Percentiles rank a stretch among this genome's conserved stretches.
phyloP scores from a whole-genome alignment of 148 eudicot genomes.

The Pharnaceum exiguum region DNA sequence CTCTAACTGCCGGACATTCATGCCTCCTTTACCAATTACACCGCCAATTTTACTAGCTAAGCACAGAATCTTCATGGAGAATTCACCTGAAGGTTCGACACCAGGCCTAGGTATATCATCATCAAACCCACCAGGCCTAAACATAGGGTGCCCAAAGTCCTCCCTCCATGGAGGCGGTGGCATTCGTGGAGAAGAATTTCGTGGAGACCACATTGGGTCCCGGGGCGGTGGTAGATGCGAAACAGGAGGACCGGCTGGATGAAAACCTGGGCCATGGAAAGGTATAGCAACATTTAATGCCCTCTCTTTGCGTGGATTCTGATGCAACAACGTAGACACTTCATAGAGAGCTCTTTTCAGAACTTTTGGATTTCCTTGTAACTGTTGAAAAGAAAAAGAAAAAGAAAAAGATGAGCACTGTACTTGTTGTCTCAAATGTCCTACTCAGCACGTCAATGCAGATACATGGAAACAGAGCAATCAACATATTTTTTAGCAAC shows the following conservation, averaged over 20 bases:
- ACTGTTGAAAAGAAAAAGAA: slow-evolving; percentile 28
- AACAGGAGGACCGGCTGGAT: slow-evolving; percentile 39
- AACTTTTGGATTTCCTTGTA: slow-evolving; percentile 58
- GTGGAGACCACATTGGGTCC: slow-evolving; percentile 44
- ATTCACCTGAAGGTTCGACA: slow-evolving; percentile 54
- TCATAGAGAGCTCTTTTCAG: slow-evolving; percentile 65
- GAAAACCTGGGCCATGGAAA: slow-evolving; percentile 37
- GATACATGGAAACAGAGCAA: not conserved
- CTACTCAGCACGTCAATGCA: slow-evolving; percentile 4
- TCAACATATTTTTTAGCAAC: not conserved
- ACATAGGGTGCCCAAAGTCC: slow-evolving; percentile 30
- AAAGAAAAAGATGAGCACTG: not conserved
- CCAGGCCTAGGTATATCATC: slow-evolving; percentile 33
- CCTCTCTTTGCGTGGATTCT: slow-evolving; percentile 71
- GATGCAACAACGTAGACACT: slow-evolving; percentile 63
- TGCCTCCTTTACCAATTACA: slow-evolving; percentile 78
- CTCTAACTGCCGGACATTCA: slow-evolving; percentile 52
- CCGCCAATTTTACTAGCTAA: slow-evolving; percentile 63
- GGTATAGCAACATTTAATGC: slow-evolving; percentile 36
- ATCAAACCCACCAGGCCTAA: slow-evolving; percentile 30
- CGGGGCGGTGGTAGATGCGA: slow-evolving; percentile 35
- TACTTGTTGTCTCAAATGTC: not conserved
- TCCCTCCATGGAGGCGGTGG: slow-evolving; percentile 49
- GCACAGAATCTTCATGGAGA: slow-evolving; percentile 66
- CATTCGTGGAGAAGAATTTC: slow-evolving; percentile 31